Evolutionary conservation across 1,284 basidiomycete genomes (phyloP), one percentile per base, ranked within the genome.

Genomic region (Coriolopsis trogii): DNA sequence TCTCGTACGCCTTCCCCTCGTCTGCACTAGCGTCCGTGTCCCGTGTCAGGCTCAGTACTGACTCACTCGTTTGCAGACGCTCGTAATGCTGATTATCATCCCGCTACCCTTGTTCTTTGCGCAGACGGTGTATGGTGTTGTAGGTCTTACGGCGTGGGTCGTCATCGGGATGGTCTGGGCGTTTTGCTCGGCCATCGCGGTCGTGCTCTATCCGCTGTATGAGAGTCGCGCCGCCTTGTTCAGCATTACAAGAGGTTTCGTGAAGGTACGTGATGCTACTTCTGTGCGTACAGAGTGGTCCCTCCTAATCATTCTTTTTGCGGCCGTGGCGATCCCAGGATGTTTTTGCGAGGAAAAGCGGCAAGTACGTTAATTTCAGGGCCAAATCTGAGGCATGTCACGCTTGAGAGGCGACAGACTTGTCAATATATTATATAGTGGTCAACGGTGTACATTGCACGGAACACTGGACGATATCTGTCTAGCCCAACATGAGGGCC

Each of bases 31-130:
- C n/a, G n/a, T n/a, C n/a, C 16, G 5, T 51, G 25, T 23, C 31
- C 34, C 44, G 36, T 39, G 29, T 18, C 37, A 7, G n/a, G n/a
- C n/a, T n/a, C n/a, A n/a, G n/a, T 31, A 39, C 24, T 16, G 2
- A 37, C 41, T 24, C 7, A 29, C 30, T 12, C 4, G 33, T 18
- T 34, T 6, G 9, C 56, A 90, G 87, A 77, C 85, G 37, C 46
- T 89, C 24, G 63, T 90, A 2, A 73, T 89, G 63, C 76, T 89
- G 59, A 74, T 92, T 61, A 52, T 89, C 49, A 84, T 95, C 46
- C 93, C 93, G 0, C 70, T 95, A 2, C 91, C 93, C 1, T 77
- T 95, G n/a, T 94, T 93, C 77, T 90, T 89, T 66, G 84, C 89
- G 0, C 79, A 80, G 37, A 85, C 89, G 26, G 77, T 95, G 29